Conservation (phyloP, 805 yeast genomes). For the Metschnikowia koreensis region DNA sequence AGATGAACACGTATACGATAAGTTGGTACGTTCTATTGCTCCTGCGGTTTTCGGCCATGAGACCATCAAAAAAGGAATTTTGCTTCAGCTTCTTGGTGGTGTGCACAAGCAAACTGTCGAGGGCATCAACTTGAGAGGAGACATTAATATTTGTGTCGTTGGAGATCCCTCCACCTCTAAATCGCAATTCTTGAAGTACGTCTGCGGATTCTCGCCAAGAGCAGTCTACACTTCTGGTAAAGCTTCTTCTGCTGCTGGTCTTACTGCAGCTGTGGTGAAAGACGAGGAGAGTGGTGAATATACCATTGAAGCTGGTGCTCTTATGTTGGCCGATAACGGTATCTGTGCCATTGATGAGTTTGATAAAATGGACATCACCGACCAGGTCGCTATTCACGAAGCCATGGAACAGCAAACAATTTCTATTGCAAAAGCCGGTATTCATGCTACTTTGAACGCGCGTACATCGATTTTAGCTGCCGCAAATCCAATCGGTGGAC, state of each 20-base stretch:
- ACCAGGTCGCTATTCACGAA: slow-evolving; percentile 98
- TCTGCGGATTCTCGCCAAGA: slow-evolving; percentile 86
- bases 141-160: slow-evolving; percentile 91
- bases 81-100: slow-evolving; percentile 88
- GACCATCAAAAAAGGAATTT: slow-evolving; percentile 84
- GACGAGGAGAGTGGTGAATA: slow-evolving; percentile 97
- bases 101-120: slow-evolving; percentile 92
- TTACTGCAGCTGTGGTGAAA: slow-evolving; percentile 95
- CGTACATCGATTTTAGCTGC: slow-evolving; percentile 96
- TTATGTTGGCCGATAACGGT: slow-evolving; percentile 98
- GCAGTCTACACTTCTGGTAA: slow-evolving; percentile 97
- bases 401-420: slow-evolving; percentile 99
- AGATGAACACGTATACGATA: slow-evolving; percentile 79
- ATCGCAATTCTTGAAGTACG: slow-evolving; percentile 93
- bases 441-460: slow-evolving; percentile 95
- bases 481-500: slow-evolving; percentile 98
- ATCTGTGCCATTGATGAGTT: slow-evolving; percentile 98
- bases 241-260: slow-evolving; percentile 98
- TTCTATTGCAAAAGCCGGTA: slow-evolving; percentile 97
- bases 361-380: slow-evolving; percentile 93
- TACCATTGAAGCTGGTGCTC: slow-evolving; percentile 97
- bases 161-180: slow-evolving; percentile 98
- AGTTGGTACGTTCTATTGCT: slow-evolving; percentile 83
- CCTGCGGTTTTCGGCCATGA: slow-evolving; percentile 98
- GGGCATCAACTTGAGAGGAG: slow-evolving; percentile 94